Conservation (phyloP, 1,284 basidiomycete species). For the Irpex sp. region DNA sequence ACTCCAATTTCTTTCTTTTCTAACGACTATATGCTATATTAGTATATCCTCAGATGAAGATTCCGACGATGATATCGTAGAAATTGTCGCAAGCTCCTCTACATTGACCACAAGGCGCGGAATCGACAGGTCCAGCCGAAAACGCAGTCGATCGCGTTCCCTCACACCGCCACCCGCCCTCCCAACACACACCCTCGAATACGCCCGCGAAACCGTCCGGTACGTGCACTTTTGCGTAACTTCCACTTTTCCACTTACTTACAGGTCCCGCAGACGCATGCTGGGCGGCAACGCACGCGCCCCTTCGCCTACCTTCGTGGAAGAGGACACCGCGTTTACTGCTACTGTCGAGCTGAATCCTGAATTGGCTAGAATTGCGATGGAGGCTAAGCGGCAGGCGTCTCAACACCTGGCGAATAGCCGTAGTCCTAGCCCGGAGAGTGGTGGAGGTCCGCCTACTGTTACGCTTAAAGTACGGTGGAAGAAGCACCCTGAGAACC, state of each 20-base stretch:
- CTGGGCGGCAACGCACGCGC: conserved; percentile 26
- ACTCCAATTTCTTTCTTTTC: not conserved
- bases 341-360: conserved; percentile 53
- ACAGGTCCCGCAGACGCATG: not conserved
- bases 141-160: conserved; percentile 59
- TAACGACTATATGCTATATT: conserved; percentile 8
- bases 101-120: not conserved
- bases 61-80: conserved; percentile 32
- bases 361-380: conserved; percentile 54
- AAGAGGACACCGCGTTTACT: conserved; percentile 39
- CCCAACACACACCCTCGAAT: conserved; percentile 44
- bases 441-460: conserved; percentile 33
- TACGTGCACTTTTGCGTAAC: conserved; percentile 25
- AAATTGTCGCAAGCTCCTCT: not conserved
- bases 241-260: not conserved
- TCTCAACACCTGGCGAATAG: conserved; percentile 18
- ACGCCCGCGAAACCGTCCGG: conserved; percentile 56
- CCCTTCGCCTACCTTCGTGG: conserved; percentile 37
- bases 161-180: conserved; percentile 71
- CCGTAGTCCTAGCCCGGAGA: conserved; percentile 18
- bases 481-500: conserved; percentile 57
- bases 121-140: conserved; percentile 33
- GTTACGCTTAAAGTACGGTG: conserved; percentile 56
- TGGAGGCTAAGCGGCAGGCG: conserved; percentile 27
- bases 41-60: conserved; percentile 47